These are phyloP conservation scores for Arachnopeziza araneosa DNA, from an alignment of 2,329 filamentous ascomycete genomes.

Conservation along the genomic window DNA sequence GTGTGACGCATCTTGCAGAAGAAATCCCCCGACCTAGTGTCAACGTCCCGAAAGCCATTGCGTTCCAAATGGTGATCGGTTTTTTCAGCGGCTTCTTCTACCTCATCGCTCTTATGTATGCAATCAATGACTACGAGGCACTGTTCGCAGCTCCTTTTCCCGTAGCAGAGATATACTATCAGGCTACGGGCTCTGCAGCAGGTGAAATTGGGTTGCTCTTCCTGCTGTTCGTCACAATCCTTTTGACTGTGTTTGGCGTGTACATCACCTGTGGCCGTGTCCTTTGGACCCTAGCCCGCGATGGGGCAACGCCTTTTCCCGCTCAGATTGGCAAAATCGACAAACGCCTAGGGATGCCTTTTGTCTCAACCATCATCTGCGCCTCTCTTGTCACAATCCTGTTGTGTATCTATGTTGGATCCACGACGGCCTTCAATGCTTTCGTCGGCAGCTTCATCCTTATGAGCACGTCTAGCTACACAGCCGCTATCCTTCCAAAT, in stretches of 20 bases:
- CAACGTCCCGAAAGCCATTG: conserved; percentile 49
- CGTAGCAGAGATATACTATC: conserved; percentile 60
- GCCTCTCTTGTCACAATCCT: conserved; percentile 46
- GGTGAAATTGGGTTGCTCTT: conserved; percentile 46
- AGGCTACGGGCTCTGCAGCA: conserved; percentile 46
- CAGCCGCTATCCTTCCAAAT: conserved; percentile 55
- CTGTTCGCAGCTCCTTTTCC: conserved; percentile 48
- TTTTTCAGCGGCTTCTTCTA: conserved; percentile 47
- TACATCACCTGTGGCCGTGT: conserved; percentile 55
- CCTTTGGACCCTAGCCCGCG: conserved; percentile 54
- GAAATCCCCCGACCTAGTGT: conserved; percentile 31
- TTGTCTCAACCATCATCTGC: conserved; percentile 48
- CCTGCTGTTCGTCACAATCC: conserved; percentile 47
- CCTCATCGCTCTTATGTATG: conserved; percentile 49
- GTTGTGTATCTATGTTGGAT: conserved; percentile 59
- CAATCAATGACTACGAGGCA: conserved; percentile 47
- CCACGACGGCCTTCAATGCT: conserved; percentile 57
- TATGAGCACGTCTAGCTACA: conserved; percentile 48
- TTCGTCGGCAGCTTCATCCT: conserved; percentile 56
- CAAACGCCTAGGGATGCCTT: conserved; percentile 41
- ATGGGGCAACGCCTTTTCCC: conserved; percentile 48
- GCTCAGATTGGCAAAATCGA: conserved; percentile 41
- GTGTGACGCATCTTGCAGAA: conserved; percentile 56
- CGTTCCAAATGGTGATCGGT: conserved; percentile 42
- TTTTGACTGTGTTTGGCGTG: conserved; percentile 46